A percentile compares a stretch with the other conserved stretches of the same genome.
phyloP scores from a whole-genome alignment of 2,329 filamentous ascomycete genomes.

The Pyrenophora teres region DNA sequence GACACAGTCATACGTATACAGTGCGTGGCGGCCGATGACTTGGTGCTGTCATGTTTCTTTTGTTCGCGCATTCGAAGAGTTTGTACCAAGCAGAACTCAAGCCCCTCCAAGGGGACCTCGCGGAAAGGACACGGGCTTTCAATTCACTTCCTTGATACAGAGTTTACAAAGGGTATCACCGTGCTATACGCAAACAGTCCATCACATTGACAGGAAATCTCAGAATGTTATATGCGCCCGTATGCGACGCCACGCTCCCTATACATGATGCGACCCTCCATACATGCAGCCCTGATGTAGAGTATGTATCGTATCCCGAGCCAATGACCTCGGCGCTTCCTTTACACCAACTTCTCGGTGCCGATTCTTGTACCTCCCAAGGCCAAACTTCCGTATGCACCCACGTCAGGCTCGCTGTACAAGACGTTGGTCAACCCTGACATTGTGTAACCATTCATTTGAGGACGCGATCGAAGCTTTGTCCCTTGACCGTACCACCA shows the following conservation, averaged over 20 bases:
- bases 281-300: slow-evolving; percentile 30
- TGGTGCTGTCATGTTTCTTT: not conserved
- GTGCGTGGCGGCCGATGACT: not conserved
- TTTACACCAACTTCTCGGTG: not conserved
- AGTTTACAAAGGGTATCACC: not conserved
- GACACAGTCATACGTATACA: slow-evolving; percentile 13
- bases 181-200: not conserved
- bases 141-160: not conserved
- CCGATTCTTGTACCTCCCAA: not conserved
- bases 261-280: slow-evolving; percentile 26
- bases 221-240: slow-evolving; percentile 13
- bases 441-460: slow-evolving; percentile 54
- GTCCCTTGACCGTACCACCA: slow-evolving; percentile 75
- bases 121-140: not conserved
- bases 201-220: slow-evolving; percentile 11
- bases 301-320: slow-evolving; percentile 3
- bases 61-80: not conserved
- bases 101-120: not conserved
- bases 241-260: slow-evolving; percentile 37
- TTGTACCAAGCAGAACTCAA: not conserved
- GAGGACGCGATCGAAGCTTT: slow-evolving; percentile 77
- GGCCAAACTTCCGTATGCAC: not conserved
- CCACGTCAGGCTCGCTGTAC: not conserved
- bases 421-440: not conserved
- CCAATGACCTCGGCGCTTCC: not conserved